Evolutionary conservation across 305 asterid species (phyloP).

Genomic region (Fraxinus platypoda): DNA sequence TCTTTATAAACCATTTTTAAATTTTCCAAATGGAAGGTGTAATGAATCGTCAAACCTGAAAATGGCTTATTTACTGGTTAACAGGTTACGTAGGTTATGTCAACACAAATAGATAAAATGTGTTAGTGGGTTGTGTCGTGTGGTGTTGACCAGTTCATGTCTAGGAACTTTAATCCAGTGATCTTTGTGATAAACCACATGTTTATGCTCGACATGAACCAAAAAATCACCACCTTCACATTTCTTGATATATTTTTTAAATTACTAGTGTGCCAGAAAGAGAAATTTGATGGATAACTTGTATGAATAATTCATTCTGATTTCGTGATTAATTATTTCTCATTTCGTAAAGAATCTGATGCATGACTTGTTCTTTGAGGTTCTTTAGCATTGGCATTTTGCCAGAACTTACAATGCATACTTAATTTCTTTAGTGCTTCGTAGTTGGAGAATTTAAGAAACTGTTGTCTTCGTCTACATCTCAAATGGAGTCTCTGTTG

Average conservation of each 20-base stretch:
- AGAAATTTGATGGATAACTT: background rate
- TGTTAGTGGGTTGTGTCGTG: background rate
- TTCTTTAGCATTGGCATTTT: background rate
- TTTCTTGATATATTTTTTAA: background rate
- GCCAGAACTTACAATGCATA: background rate
- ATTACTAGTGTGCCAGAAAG: background rate
- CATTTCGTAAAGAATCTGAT: background rate
- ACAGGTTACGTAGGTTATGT: background rate
- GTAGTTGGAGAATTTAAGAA: background rate
- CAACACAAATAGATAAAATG: background rate
- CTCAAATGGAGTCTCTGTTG: background rate
- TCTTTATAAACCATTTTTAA: background rate
- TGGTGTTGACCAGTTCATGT: background rate
- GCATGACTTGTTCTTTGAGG: background rate
- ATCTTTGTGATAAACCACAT: background rate
- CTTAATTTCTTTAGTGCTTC: background rate
- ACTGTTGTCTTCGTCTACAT: background rate
- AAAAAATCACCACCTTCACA: background rate
- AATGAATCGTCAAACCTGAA: background rate
- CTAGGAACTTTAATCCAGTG: background rate
- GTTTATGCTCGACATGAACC: background rate
- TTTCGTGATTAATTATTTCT: background rate
- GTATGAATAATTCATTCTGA: background rate
- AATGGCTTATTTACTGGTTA: background rate
- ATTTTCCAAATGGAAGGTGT: background rate